Base-by-base conservation (phyloP, 805 yeast genomes). In the Schwanniomyces vanrijiae region DNA sequence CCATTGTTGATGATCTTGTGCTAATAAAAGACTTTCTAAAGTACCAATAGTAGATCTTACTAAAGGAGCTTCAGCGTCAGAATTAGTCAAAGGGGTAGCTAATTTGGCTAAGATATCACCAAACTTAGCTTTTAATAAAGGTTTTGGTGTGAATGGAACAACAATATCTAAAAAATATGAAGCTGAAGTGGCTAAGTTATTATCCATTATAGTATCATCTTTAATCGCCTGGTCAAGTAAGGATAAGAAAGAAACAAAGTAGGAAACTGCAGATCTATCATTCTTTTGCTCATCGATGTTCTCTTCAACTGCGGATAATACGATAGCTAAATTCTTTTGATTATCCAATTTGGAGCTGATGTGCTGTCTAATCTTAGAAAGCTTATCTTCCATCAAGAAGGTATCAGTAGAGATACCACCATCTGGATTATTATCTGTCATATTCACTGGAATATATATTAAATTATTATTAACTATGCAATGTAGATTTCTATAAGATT, bases 261-360 rank as follows among this genome's bases (percentile, higher is more conserved):
- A 94, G 0, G 96, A 84, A 22, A 88, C 85, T 22, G 96, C 84
- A 13, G 87, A 75, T 48, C 72, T 75, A 40, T 77, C 76, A 43
- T 80, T 80, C 38, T 76, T 74, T 55, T 85, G 88, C 53, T 83
- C 90, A 38, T 77, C 75, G 38, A 94, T 77, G 55, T 88, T 88
- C 56, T 89, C 96, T 63, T 94, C 99, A 42, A 94, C 91, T 3
- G 97, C 96, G 19, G 86, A 78, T 42, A 94, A 75, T 47, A 92
- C 84, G 22, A 89, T 69, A 7, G 97, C 96, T 52, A 88, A 74
- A 61, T 86, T 90, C 60, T 86, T 87, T 69, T 90, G 97, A 65
- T 90, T 88, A 20, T 86, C 90, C 43, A 91, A 71, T 62, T 89
- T 90, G n/a, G 96, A 89, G 51, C 69, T 77, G 56, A 78, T 69